These are phyloP conservation scores for Sanghuangporus sanghuang DNA, from an alignment of 1,284 basidiomycete species.

Conservation along the genomic window DNA sequence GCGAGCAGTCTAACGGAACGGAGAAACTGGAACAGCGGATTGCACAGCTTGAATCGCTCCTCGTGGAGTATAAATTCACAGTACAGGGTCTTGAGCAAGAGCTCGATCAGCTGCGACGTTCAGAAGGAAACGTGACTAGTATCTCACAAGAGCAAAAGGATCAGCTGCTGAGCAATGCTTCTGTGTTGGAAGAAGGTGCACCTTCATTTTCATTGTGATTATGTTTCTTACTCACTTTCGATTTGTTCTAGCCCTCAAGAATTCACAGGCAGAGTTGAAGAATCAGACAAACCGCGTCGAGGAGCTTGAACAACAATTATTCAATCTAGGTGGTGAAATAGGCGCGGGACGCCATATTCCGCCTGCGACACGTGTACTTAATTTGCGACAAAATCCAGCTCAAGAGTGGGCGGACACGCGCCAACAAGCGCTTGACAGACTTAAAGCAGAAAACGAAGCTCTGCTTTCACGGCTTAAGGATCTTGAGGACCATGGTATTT, in stretches of 20 bases:
- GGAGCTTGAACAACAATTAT: slow-evolving; percentile 63
- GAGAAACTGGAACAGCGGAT: slow-evolving; percentile 32
- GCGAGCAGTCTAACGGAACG: slow-evolving; percentile 18
- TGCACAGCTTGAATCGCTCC: slow-evolving; percentile 51
- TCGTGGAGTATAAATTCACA: slow-evolving; percentile 48
- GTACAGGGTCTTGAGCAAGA: slow-evolving; percentile 42
- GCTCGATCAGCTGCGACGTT: slow-evolving; percentile 30
- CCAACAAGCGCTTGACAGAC: slow-evolving; percentile 58
- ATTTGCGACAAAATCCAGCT: slow-evolving; percentile 71
- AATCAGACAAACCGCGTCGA: slow-evolving; percentile 34
- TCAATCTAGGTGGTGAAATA: slow-evolving; percentile 69
- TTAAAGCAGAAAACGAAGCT: slow-evolving; percentile 73
- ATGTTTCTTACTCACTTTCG: not conserved
- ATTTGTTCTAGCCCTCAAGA: slow-evolving; percentile 36
- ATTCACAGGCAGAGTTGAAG: not conserved
- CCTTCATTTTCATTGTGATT: not conserved
- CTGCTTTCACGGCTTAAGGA: slow-evolving; percentile 53
- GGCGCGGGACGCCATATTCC: slow-evolving; percentile 75
- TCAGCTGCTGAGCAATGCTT: slow-evolving; percentile 25
- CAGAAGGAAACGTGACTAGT: not conserved
- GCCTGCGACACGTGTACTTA: slow-evolving; percentile 63
- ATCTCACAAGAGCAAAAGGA: slow-evolving; percentile 12
- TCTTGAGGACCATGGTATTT: slow-evolving; percentile 39
- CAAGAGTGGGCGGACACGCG: slow-evolving; percentile 67
- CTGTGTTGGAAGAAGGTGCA: slow-evolving; percentile 38